Evolutionary conservation across 2,329 filamentous ascomycete species (phyloP).

Genomic region (Chaetomium sp.): DNA sequence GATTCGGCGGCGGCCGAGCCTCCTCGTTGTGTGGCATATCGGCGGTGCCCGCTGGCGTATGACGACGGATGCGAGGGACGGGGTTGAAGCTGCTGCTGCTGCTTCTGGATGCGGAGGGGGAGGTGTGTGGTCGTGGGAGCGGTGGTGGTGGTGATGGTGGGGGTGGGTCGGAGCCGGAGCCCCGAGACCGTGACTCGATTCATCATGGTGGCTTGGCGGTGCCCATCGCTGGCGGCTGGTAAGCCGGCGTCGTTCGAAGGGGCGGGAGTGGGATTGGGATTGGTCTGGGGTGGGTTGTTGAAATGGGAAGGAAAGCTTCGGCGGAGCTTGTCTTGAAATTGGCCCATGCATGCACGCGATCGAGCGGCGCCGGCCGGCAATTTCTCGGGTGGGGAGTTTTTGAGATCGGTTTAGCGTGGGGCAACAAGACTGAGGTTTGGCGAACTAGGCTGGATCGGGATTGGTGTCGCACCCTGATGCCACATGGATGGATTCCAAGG

Average conservation of each 20-base stretch:
- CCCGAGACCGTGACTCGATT: conserved; percentile 41
- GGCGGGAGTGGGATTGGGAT: neutral
- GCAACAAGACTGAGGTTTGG: conserved; percentile 5
- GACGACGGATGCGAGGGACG: conserved; percentile 31
- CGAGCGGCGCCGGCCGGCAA: conserved; percentile 24
- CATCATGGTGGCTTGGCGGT: conserved; percentile 47
- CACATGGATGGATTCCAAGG: conserved; percentile 36
- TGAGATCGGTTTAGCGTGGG: conserved; percentile 28
- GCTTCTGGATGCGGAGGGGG: neutral
- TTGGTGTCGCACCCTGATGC: conserved; percentile 43
- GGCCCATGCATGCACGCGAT: neutral
- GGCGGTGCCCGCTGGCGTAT: conserved; percentile 39
- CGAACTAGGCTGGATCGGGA: conserved; percentile 37
- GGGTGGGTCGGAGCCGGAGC: conserved; percentile 24
- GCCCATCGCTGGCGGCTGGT: conserved; percentile 38
- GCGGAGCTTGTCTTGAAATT: conserved; percentile 4
- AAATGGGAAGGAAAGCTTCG: neutral
- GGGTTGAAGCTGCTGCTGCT: conserved; percentile 11
- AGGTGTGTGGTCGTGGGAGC: no score
- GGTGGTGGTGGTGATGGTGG: neutral
- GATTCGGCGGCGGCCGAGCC: conserved; percentile 38
- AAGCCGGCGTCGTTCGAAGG: conserved; percentile 14
- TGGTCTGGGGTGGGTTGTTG: neutral
- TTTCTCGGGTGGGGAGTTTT: conserved; percentile 39
- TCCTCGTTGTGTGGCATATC: conserved; percentile 59